These are phyloP conservation scores for Aspergillus sp. DNA, from an alignment of 2,329 filamentous ascomycete species.

Conservation along the genomic window DNA sequence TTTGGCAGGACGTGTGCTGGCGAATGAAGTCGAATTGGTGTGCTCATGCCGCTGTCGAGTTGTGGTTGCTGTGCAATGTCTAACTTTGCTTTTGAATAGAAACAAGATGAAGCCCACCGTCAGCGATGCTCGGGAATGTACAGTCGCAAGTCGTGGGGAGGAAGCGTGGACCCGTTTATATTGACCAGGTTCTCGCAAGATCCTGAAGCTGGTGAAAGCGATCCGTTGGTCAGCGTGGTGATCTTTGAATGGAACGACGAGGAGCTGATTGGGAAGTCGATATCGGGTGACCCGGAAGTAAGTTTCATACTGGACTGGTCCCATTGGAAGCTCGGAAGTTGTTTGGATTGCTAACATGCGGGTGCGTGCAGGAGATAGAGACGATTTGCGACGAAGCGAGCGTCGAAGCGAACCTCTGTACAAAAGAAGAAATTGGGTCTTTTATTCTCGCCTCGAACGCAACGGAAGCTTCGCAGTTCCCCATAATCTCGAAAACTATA, in stretches of 20 bases:
- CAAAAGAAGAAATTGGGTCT: conserved; percentile 66
- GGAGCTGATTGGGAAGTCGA: conserved; percentile 62
- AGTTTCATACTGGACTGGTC: conserved; percentile 8
- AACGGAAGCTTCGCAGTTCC: conserved; percentile 58
- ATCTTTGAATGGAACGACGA: conserved; percentile 94
- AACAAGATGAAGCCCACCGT: conserved; percentile 65
- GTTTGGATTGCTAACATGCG: conserved; percentile 23
- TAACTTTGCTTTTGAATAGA: conserved; percentile 42
- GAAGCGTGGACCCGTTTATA: conserved; percentile 81
- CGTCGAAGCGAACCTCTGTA: conserved; percentile 63
- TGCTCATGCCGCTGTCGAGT: conserved; percentile 5
- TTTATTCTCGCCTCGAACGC: conserved; percentile 76
- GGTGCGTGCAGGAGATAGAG: conserved; percentile 42
- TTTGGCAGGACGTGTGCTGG: conserved; percentile 31
- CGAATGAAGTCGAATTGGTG: conserved; percentile 42
- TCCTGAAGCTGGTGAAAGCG: conserved; percentile 51
- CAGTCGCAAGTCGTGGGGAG: conserved; percentile 79
- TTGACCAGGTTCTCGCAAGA: conserved; percentile 66
- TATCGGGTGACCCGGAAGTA: conserved; percentile 50
- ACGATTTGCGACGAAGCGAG: conserved; percentile 69
- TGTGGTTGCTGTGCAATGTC: not conserved
- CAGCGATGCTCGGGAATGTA: conserved; percentile 94
- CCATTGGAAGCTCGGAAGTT: conserved; percentile 6
- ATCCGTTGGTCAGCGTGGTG: conserved; percentile 72
- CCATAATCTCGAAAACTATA: conserved; percentile 71